Conservation (phyloP, 2,329 filamentous ascomycete species). For the Xylariaceae sp. region DNA sequence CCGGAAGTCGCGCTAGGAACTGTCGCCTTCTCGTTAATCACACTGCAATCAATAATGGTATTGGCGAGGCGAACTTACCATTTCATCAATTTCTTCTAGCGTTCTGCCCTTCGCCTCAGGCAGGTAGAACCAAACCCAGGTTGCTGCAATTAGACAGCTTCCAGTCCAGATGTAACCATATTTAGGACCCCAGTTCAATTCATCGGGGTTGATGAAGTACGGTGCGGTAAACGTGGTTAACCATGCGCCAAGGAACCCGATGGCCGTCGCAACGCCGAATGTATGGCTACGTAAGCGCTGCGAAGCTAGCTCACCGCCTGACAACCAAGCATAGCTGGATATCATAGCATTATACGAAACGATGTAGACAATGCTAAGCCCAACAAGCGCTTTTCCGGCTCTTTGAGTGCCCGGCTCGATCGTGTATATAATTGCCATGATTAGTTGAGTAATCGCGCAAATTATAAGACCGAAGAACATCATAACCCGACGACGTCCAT, state of each 20-base stretch:
- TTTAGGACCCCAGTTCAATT: slow-evolving; percentile 54
- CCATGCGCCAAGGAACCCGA: slow-evolving; percentile 55
- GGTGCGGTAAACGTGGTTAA: slow-evolving; percentile 55
- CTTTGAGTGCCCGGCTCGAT: slow-evolving; percentile 33
- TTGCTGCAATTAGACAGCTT: slow-evolving; percentile 30
- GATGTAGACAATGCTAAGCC: slow-evolving; percentile 50
- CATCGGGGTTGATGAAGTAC: slow-evolving; percentile 54
- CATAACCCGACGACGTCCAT: slow-evolving; percentile 50
- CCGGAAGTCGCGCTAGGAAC: slow-evolving; percentile 36
- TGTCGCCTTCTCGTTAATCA: slow-evolving; percentile 16
- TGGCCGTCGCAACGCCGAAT: slow-evolving; percentile 50
- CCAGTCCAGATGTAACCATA: slow-evolving; percentile 55
- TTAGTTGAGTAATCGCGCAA: slow-evolving; percentile 52
- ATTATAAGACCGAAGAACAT: slow-evolving; percentile 47
- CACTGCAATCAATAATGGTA: slow-evolving; percentile 14
- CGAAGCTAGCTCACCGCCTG: slow-evolving; percentile 53
- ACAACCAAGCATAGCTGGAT: slow-evolving; percentile 53
- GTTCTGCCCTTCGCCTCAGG: slow-evolving; percentile 52
- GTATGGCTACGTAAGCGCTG: slow-evolving; percentile 54
- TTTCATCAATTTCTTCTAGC: slow-evolving; percentile 53
- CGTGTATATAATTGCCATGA: slow-evolving; percentile 50
- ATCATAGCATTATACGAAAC: slow-evolving; percentile 52
- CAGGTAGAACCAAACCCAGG: slow-evolving; percentile 45
- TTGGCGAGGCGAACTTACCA: slow-evolving; percentile 33
- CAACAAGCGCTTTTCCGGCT: slow-evolving; percentile 48